These are phyloP conservation scores for Ustilago shanxiensis DNA, from an alignment of 1,284 basidiomycete species.

Conservation along the genomic window DNA sequence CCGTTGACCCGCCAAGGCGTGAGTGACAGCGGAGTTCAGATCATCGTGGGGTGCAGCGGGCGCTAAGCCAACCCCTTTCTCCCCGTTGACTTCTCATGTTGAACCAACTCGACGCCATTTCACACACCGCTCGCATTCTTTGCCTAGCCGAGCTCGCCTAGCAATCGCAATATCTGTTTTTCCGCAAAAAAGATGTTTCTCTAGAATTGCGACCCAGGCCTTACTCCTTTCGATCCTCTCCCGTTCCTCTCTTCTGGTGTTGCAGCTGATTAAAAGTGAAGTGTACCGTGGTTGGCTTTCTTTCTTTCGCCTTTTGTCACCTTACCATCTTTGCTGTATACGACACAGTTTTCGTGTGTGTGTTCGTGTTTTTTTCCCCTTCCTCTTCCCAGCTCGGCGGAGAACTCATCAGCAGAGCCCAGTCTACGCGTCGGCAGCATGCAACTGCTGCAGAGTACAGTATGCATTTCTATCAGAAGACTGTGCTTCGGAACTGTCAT, in stretches of 20 bases:
- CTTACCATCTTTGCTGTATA: no score
- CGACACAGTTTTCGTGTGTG: no score
- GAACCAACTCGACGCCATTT: background rate
- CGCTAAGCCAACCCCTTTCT: background rate
- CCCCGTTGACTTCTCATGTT: background rate
- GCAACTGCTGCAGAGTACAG: background rate
- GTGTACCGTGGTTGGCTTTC: background rate
- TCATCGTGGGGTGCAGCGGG: slow-evolving; percentile 6
- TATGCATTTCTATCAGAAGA: background rate
- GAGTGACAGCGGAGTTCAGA: slow-evolving; percentile 25
- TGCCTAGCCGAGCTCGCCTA: slow-evolving; percentile 13
- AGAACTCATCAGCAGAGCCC: background rate
- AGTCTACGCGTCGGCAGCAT: background rate
- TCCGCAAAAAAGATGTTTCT: slow-evolving; percentile 16
- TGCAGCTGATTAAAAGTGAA: no score
- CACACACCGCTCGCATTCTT: slow-evolving; percentile 1
- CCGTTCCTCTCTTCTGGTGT: background rate
- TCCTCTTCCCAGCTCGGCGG: background rate
- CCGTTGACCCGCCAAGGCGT: background rate
- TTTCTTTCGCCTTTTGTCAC: background rate
- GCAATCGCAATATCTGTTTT: slow-evolving; percentile 7
- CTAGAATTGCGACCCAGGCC: background rate
- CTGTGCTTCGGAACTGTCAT: no score
- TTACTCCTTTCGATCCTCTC: background rate
- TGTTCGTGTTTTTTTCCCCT: no score